These are phyloP conservation scores for Urochloa ruziziensis DNA, from an alignment of 176 grass and related monocot species.

Conservation along the genomic window DNA sequence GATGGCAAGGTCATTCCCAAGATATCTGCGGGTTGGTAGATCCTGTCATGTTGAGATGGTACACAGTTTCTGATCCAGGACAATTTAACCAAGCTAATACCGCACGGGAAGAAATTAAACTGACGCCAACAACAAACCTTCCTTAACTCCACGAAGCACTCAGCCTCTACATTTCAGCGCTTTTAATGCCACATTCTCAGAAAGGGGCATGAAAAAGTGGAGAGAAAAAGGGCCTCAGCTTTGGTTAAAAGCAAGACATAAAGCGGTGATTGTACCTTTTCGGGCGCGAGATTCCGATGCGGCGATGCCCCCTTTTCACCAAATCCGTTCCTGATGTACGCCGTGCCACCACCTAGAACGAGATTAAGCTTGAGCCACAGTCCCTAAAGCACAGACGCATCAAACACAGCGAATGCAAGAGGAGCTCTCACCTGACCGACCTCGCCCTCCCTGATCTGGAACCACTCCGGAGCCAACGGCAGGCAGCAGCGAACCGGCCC, in stretches of 20 bases:
- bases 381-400: too few species aligned
- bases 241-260: not conserved
- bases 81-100: not conserved
- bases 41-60: not conserved
- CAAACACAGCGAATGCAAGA: not conserved
- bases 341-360: not conserved
- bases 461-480: not conserved
- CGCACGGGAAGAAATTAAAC: not conserved
- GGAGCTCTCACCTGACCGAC: not conserved
- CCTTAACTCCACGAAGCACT: not conserved
- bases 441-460: not conserved
- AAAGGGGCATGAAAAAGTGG: not conserved
- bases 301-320: conserved; percentile 17
- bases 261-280: conserved; percentile 10
- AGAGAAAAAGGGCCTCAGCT: not conserved
- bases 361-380: not conserved
- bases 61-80: not conserved
- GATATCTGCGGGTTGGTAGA: not conserved
- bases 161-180: not conserved
- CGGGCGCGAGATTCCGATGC: not conserved
- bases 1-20: not conserved
- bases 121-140: not conserved
- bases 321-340: not conserved
- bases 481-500: not conserved
- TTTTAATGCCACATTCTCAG: not conserved